These are phyloP conservation scores for Ophidiomyces ophidiicola DNA, from an alignment of 2,329 filamentous ascomycete species.

Conservation along the genomic window DNA sequence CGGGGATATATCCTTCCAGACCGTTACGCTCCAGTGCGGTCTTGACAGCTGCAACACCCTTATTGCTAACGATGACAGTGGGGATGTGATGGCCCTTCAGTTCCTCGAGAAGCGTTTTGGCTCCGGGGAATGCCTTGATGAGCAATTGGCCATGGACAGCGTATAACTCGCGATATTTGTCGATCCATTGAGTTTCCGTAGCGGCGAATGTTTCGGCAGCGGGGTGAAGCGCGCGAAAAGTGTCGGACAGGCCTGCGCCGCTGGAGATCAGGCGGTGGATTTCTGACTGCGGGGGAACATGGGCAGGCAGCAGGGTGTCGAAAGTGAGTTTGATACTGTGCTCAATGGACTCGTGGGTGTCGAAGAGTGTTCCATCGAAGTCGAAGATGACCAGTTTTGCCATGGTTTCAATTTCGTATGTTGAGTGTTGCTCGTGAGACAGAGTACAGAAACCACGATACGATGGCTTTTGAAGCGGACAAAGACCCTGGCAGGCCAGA, in stretches of 20 bases:
- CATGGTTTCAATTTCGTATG: too few species aligned
- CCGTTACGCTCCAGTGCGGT: slow-evolving; percentile 8
- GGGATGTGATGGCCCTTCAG: slow-evolving; percentile 3
- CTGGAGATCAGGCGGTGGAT: slow-evolving; percentile 11
- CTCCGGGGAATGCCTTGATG: slow-evolving; percentile 11
- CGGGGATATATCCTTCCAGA: slow-evolving; percentile 7
- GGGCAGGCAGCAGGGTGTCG: slow-evolving; percentile 6
- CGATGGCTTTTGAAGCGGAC: too few species aligned
- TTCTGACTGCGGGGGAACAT: slow-evolving; percentile 9
- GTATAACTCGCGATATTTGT: slow-evolving; percentile 12
- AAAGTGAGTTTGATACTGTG: slow-evolving; percentile 13
- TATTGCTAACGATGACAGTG: slow-evolving; percentile 12
- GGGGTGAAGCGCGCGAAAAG: slow-evolving; percentile 10
- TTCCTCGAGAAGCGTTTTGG: slow-evolving; percentile 2
- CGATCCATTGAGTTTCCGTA: slow-evolving; percentile 7
- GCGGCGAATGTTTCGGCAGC: not conserved
- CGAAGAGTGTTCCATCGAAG: slow-evolving; percentile 13
- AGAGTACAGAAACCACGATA: too few species aligned
- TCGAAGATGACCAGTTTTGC: slow-evolving; percentile 11
- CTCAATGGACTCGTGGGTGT: slow-evolving; percentile 12
- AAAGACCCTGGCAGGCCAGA: too few species aligned
- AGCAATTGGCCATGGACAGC: slow-evolving; percentile 9
- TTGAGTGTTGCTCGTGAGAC: too few species aligned
- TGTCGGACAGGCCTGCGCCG: slow-evolving; percentile 11
- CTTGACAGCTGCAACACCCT: slow-evolving; percentile 11